These are phyloP conservation scores for Mortierella sp. DNA, from an alignment of 371 early-diverging fungal genomes.

Conservation along the genomic window DNA sequence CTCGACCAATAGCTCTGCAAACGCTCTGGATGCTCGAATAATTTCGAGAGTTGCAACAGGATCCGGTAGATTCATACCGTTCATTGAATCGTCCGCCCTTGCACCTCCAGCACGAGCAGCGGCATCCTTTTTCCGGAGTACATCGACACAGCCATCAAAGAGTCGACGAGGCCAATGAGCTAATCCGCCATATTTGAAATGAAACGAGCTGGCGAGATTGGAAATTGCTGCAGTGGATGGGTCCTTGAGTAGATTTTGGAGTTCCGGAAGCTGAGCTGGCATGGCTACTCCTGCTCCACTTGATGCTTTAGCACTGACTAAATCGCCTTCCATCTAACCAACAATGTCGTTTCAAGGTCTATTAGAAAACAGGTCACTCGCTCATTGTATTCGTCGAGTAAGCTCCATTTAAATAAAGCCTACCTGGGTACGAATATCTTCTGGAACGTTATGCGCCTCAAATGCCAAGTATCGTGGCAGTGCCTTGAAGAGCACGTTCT, in stretches of 20 bases:
- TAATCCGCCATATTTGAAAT: slow-evolving; percentile 58
- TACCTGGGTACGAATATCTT: slow-evolving; percentile 46
- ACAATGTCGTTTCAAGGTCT: background rate
- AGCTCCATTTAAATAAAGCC: background rate
- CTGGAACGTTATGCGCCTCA: slow-evolving; percentile 48
- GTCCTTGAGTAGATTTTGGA: slow-evolving; percentile 58
- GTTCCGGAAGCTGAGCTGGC: slow-evolving; percentile 57
- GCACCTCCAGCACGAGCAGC: background rate
- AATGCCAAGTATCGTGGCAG: slow-evolving; percentile 40
- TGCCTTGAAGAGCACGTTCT: slow-evolving; percentile 37
- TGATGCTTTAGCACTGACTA: slow-evolving; percentile 19
- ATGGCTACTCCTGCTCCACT: slow-evolving; percentile 7
- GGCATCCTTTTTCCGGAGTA: slow-evolving; percentile 49
- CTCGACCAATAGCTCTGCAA: slow-evolving; percentile 41
- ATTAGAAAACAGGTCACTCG: background rate
- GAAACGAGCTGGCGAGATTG: slow-evolving; percentile 56
- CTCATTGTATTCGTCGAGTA: too few species aligned
- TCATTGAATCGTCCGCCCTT: background rate
- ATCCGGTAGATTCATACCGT: background rate
- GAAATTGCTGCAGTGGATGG: slow-evolving; percentile 48
- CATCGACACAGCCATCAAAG: slow-evolving; percentile 60
- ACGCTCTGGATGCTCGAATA: slow-evolving; percentile 23
- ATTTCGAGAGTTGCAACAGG: slow-evolving; percentile 20
- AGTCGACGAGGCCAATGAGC: slow-evolving; percentile 60
- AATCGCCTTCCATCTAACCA: slow-evolving; percentile 34